These are phyloP conservation scores for Sarocladium kiliense DNA, from an alignment of 2,329 filamentous ascomycete species.

Conservation along the genomic window DNA sequence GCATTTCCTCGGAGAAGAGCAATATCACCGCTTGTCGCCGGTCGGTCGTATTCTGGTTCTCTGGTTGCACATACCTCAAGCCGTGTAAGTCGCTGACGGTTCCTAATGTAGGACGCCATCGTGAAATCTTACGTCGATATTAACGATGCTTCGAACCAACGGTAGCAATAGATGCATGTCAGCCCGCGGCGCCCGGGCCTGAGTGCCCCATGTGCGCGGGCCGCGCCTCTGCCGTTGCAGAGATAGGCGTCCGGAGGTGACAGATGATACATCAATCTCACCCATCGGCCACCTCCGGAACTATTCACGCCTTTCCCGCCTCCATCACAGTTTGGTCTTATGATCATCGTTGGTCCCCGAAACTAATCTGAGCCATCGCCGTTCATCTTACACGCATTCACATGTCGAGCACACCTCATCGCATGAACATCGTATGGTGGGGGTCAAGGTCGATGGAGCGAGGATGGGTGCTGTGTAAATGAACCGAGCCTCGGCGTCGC, in stretches of 20 bases:
- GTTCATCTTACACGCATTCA: background rate
- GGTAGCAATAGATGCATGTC: background rate
- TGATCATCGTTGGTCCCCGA: background rate
- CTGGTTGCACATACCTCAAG: no score
- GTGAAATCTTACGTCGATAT: no score
- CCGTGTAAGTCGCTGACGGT: background rate
- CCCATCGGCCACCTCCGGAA: background rate
- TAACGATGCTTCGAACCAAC: no score
- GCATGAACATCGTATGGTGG: background rate
- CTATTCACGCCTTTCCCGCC: background rate
- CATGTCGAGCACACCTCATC: background rate
- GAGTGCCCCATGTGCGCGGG: background rate
- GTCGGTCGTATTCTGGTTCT: no score
- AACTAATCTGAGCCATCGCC: background rate
- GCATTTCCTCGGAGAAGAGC: background rate
- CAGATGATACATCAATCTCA: constrained; percentile 4
- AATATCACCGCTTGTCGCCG: background rate
- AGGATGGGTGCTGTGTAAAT: background rate
- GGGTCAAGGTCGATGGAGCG: background rate
- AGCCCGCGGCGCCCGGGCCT: background rate
- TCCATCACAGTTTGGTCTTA: background rate
- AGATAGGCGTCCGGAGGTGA: background rate
- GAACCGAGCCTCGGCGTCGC: background rate
- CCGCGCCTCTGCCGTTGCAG: background rate
- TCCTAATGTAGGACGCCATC: no score